phyloP scores from a whole-genome alignment of 345 rosid genomes.

The Brassica cretica region DNA sequence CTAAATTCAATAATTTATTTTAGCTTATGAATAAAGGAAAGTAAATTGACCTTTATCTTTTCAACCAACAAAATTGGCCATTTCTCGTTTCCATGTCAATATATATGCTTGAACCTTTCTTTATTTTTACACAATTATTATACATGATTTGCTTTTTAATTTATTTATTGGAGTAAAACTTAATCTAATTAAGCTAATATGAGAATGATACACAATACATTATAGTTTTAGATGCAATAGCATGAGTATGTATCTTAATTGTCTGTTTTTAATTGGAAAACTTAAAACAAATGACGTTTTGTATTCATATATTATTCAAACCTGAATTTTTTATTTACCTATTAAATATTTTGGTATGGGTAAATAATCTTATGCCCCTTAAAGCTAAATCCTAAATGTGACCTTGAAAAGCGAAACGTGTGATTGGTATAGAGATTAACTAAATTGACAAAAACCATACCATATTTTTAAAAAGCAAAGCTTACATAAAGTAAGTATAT shows the following conservation, averaged over 20 bases:
- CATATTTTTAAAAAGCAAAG: constrained; percentile 10
- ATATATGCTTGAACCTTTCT: constrained; percentile 21
- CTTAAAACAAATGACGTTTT: background rate
- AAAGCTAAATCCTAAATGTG: constrained; percentile 19
- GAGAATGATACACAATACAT: background rate
- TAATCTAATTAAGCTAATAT: background rate
- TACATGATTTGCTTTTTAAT: background rate
- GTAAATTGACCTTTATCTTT: constrained; percentile 40
- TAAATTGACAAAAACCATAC: constrained; percentile 21
- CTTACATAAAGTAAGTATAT: constrained; percentile 37
- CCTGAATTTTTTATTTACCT: background rate
- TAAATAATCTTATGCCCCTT: constrained; percentile 16
- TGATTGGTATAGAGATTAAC: constrained; percentile 38
- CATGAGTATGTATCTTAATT: constrained; percentile 1
- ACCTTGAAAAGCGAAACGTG: constrained; percentile 33
- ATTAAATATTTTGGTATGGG: background rate
- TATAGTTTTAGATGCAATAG: background rate
- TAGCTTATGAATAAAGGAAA: constrained; percentile 41
- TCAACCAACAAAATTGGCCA: constrained; percentile 39
- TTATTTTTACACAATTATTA: constrained; percentile 22
- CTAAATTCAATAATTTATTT: constrained; percentile 40
- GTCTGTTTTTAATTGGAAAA: background rate
- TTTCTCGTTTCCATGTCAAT: constrained; percentile 39
- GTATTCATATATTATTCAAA: background rate
- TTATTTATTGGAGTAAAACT: background rate